Base-by-base conservation (phyloP, 495 filamentous ascomycete genomes). In the Aspergillus sclerotiicarbonarius region DNA sequence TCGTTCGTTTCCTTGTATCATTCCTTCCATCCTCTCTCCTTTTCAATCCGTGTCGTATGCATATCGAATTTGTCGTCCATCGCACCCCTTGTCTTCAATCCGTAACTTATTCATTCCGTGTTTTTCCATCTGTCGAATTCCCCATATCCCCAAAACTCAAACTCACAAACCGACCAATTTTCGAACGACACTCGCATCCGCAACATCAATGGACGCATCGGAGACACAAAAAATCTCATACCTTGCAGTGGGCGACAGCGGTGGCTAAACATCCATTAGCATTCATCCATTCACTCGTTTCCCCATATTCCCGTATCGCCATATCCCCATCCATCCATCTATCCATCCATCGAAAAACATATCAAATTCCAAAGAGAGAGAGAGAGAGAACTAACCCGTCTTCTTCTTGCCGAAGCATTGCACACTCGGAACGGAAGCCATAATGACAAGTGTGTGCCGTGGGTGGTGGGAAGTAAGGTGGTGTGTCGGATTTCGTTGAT, bases 321-420 rank as follows among this genome's bases (percentile, higher is more conserved):
- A 7, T 18, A 12, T 25, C 6, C 18, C 30, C n/a, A 10, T 20
- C 10, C 46, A 6, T 48, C 8, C 29, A 8, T 32, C 21, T 20
- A 29, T 20, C 51, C 20, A 13, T 35, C 41, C 44, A 41, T 25
- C 29, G 15, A 56, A n/a, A n/a, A n/a, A n/a, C n/a, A n/a, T n/a
- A n/a, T n/a, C n/a, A n/a, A n/a, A n/a, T n/a, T n/a, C n/a, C n/a
- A n/a, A n/a, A n/a, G n/a, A n/a, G n/a, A n/a, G n/a, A n/a, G n/a
- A n/a, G n/a, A n/a, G n/a, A 46, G 41, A 29, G 54, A 54, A 67
- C 72, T 72, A 80, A 85, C 85, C 87, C 69, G 87, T 90, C 84
- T 90, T 90, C 84, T 91, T 90, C 82, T 91, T 92, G 84, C 90
- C 90, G 87, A 93, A 93, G 87, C 89, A 94, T 84, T 93, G 90